These are phyloP conservation scores for Alectoria sarmentosa DNA, from an alignment of 495 filamentous ascomycete species.

Conservation along the genomic window DNA sequence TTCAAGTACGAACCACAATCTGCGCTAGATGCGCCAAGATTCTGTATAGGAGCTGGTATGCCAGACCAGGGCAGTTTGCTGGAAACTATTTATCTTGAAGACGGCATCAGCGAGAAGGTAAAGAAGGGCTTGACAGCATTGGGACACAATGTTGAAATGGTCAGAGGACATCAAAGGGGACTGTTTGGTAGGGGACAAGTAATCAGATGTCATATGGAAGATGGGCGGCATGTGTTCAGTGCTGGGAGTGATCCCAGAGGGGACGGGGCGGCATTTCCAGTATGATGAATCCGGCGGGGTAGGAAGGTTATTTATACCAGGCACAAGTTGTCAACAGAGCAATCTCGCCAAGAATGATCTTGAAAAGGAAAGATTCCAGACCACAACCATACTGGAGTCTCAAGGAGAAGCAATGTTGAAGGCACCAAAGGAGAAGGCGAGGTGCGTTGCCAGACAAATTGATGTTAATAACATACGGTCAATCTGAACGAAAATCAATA, in stretches of 20 bases:
- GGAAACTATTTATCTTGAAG: conserved; percentile 71
- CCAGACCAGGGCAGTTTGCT: conserved; percentile 45
- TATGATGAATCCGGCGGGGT: conserved; percentile 25
- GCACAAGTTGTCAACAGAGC: neutral
- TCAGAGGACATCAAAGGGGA: conserved; percentile 57
- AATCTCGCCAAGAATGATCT: too few species aligned
- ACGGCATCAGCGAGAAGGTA: conserved; percentile 65
- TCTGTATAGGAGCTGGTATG: conserved; percentile 72
- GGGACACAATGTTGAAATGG: conserved; percentile 68
- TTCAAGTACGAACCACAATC: conserved; percentile 82
- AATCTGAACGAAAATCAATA: too few species aligned
- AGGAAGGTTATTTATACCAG: too few species aligned
- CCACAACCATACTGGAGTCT: too few species aligned
- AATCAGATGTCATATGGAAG: conserved; percentile 67
- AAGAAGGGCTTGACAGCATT: conserved; percentile 56
- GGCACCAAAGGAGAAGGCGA: too few species aligned
- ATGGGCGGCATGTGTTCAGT: conserved; percentile 64
- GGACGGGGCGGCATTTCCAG: conserved; percentile 75
- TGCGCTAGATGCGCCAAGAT: conserved; percentile 80
- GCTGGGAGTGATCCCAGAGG: conserved; percentile 84
- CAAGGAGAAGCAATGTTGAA: too few species aligned
- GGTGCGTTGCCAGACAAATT: too few species aligned
- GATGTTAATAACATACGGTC: too few species aligned
- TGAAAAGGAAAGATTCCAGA: too few species aligned
- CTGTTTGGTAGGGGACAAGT: conserved; percentile 90